These are phyloP conservation scores for Trichoderma sp. DNA, from an alignment of 2,329 filamentous ascomycete genomes.

Conservation along the genomic window DNA sequence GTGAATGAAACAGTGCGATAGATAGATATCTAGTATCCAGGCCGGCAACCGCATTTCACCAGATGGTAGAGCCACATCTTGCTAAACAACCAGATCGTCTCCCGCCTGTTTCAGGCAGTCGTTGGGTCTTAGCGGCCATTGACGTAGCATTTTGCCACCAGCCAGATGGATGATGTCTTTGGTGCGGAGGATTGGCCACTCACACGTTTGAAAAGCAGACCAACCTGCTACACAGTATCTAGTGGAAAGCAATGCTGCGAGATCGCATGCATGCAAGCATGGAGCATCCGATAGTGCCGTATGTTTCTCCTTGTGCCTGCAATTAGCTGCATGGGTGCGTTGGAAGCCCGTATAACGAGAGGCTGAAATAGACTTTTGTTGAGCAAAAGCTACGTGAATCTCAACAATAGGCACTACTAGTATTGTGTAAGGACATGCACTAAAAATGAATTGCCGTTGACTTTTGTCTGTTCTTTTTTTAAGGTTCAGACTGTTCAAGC, in stretches of 20 bases:
- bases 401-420: background rate
- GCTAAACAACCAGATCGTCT: background rate
- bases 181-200: background rate
- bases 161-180: slow-evolving; percentile 9
- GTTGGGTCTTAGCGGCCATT: background rate
- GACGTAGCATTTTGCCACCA: slow-evolving; percentile 19
- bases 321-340: background rate
- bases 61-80: background rate
- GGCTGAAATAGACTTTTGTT: background rate
- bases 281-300: background rate
- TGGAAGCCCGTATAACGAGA: background rate
- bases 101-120: background rate
- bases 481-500: no score
- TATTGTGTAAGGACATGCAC: background rate
- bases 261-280: background rate
- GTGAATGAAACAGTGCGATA: background rate
- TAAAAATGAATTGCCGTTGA: background rate
- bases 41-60: background rate
- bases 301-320: background rate
- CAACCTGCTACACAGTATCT: background rate
- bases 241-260: background rate
- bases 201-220: background rate
- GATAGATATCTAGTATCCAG: no score
- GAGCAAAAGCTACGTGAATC: background rate
- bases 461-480: background rate